Evolutionary conservation across 805 yeast species (phyloP).

Genomic region (Metschnikowia kunwiensis): DNA sequence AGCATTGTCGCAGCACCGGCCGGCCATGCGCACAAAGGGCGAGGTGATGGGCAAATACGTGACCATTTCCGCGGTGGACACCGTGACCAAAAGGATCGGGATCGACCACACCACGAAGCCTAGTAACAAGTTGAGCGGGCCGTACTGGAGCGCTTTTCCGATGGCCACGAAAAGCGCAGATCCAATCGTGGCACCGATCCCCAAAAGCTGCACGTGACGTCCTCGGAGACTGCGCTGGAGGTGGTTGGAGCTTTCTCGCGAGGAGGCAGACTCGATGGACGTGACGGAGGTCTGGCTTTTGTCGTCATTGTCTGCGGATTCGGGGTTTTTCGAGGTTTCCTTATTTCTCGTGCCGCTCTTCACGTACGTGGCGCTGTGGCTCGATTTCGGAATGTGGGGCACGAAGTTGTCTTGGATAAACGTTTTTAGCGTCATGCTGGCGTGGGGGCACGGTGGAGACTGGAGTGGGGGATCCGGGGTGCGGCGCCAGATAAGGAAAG

Average conservation of each 20-base stretch:
- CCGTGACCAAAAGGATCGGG: constrained; percentile 64
- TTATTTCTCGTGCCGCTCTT: neutral
- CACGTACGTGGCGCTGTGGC: neutral
- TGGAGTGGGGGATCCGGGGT: too few relatives aligned
- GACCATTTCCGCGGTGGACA: constrained; percentile 75
- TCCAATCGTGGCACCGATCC: constrained; percentile 81
- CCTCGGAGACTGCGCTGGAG: constrained; percentile 50
- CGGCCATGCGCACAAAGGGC: constrained; percentile 72
- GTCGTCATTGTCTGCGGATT: constrained; percentile 1
- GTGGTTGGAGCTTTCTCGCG: constrained; percentile 12
- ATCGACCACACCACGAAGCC: constrained; percentile 68
- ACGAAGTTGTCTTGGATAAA: constrained; percentile 17
- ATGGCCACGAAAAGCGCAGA: constrained; percentile 75
- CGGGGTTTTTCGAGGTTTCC: neutral
- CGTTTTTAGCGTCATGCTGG: constrained; percentile 4
- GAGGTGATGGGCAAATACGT: constrained; percentile 73
- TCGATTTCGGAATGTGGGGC: constrained; percentile 14
- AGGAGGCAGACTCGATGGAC: constrained; percentile 11
- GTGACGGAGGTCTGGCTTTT: constrained; percentile 9
- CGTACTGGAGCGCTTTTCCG: constrained; percentile 59
- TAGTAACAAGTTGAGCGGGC: constrained; percentile 65
- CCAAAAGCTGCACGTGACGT: constrained; percentile 75
- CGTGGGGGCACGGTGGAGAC: constrained; percentile 1
- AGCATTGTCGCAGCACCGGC: constrained; percentile 73
- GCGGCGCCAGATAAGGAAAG: too few relatives aligned